Evolutionary conservation across 164 flowering plant species (phyloP), one percentile per base, ranked within the genome.

Genomic region (Buxus sempervirens): DNA sequence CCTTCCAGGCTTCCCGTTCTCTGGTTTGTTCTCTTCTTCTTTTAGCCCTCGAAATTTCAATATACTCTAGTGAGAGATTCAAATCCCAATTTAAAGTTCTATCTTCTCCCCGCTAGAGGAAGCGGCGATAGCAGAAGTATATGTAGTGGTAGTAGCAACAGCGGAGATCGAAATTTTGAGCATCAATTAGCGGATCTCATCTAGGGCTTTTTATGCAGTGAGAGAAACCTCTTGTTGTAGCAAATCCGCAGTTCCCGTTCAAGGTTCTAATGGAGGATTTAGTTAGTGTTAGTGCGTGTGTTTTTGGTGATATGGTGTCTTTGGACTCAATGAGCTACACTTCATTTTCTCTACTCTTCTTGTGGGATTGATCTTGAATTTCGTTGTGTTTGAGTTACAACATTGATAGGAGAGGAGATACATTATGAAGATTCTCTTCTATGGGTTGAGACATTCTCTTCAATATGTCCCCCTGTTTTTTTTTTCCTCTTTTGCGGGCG

Each of bases 241-340:
- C 90, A 0, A 90, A 88, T 78, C 93, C 89, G 0, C 89, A 88
- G 58, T 88, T 88, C 71, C 93, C 93, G 0, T 88, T 88, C 75
- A 88, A 88, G 76, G 90, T 88, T 49, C 66, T 88, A n/a, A 88
- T 88, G 93, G 93, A 86, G 67, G 89, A 88, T 54, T 45, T 88
- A 65, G 90, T 86, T 2, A 90, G 93, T 0, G 86, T 88, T 0
- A 78, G 70, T 9, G 76, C 93, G 16, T 76, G 82, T 22, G 84
- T 86, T 9, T 21, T 82, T 15, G 90, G 93, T 0, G 90, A 88
- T 74, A 88, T 88, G 93, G 88, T 89, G 1, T 82, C 88, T 86
- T 86, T 58, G 90, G 93, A 0, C 82, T 88, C 56, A 85, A 88
- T 41, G 93, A 88, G 78, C 82, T 88, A 2, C 90, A 88, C 66